phyloP scores from a whole-genome alignment of 1,139 yeast species.

The Saccharomyces hybrid region DNA sequence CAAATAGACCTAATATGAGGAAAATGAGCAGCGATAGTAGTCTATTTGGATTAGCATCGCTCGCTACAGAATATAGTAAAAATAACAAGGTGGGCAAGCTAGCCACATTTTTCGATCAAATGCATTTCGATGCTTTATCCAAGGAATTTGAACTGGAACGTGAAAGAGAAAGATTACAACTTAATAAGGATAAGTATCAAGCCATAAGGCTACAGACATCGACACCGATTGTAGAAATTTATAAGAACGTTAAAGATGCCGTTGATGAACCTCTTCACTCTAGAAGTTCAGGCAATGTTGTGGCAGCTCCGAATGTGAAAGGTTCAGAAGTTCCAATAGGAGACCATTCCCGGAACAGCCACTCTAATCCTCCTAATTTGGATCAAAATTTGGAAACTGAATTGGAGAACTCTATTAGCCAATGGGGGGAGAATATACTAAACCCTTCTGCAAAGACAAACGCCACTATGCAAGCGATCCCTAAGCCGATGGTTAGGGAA shows the following conservation, averaged over 20 bases:
- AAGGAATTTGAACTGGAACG: slow-evolving; percentile 82
- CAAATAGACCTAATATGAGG: background rate
- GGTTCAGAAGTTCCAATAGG: background rate
- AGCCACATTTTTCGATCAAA: slow-evolving; percentile 63
- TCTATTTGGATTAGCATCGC: background rate
- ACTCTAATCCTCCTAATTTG: background rate
- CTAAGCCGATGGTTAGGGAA: background rate
- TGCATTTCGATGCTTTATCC: slow-evolving; percentile 75
- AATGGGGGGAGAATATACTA: slow-evolving; percentile 26
- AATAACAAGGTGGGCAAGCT: slow-evolving; percentile 51
- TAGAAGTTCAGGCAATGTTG: slow-evolving; percentile 15
- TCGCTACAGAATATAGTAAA: slow-evolving; percentile 9
- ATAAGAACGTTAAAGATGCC: slow-evolving; percentile 83
- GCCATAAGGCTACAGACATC: slow-evolving; percentile 73
- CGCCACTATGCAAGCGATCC: background rate
- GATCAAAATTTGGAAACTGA: slow-evolving; percentile 23
- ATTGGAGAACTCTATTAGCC: slow-evolving; percentile 27
- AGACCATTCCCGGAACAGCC: background rate
- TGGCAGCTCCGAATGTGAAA: background rate
- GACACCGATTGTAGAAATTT: slow-evolving; percentile 85
- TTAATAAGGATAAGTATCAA: slow-evolving; percentile 54
- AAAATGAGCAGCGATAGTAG: background rate
- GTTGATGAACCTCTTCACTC: slow-evolving; percentile 44
- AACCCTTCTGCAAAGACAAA: slow-evolving; percentile 3
- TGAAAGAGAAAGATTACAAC: slow-evolving; percentile 63